Evolutionary conservation across 1,284 basidiomycete species (phyloP), one percentile per base, ranked within the genome.

Genomic region (Volvariella surrecta): DNA sequence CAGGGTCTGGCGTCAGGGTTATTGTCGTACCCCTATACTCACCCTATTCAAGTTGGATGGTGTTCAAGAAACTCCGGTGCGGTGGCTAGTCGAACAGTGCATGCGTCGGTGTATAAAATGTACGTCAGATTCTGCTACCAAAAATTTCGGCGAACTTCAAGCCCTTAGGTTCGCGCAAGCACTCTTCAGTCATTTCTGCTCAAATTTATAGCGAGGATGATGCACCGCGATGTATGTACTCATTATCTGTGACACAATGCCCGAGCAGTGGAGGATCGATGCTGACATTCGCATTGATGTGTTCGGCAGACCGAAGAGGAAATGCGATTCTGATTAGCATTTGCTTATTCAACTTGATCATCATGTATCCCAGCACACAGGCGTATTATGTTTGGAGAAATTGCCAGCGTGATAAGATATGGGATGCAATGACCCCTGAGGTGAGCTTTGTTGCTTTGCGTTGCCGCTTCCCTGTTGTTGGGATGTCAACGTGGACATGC

Each of bases 41-140:
- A 68, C 43, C 66, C 67, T 7, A 67, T 68, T 17, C 66, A 79
- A 53, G 76, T 80, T 0, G 77, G 73, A 0, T 81, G 78, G 78
- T 66, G 70, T 1, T 80, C 76, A 4, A 66, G 76, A 38, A 80
- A 80, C 54, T 79, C 78, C 0, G 75, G 74, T 32, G 71, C 68
- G 1, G 74, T 78, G 3, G 72, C 74, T 3, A 71, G 67, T 43
- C 64, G 74, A 15, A 74, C 74, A 0, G 71, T 78, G 34, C 74
- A 71, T 40, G 71, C 72, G 0, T 72, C 73, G 1, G 39, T 77
- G 32, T 77, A 77, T 52, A 76, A 74, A 53, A 77, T 78, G 73
- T 64, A 21, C 22, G 57, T 52, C n/a, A n/a, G n/a, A n/a, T n/a
- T n/a, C n/a, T n/a, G n/a, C n/a, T n/a, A 20, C 17, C 34, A 15